Evolutionary conservation across 1,284 basidiomycete genomes (phyloP).

Genomic region (Acaromyces ingoldii): DNA sequence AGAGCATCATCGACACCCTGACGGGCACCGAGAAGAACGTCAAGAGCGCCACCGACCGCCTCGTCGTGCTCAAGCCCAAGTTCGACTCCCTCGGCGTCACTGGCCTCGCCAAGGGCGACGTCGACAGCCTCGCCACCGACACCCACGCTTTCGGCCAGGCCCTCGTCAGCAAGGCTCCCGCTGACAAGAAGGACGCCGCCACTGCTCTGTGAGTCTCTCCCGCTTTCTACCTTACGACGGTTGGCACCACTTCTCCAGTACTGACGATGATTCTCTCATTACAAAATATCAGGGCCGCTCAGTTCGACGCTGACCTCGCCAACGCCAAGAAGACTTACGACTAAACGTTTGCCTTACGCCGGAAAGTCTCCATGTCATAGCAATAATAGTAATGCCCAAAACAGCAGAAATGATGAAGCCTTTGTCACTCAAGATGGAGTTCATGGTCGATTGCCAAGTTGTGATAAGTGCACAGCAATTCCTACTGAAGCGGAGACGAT

Average conservation of each 20-base stretch:
- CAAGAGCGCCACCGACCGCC: constrained; percentile 7
- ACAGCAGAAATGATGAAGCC: too few species aligned
- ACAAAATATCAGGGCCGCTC: not conserved
- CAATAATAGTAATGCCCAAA: too few species aligned
- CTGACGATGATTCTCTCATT: not conserved
- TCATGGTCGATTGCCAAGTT: too few species aligned
- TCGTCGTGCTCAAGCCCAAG: constrained; percentile 6
- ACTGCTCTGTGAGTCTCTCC: not conserved
- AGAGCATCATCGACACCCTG: constrained; percentile 8
- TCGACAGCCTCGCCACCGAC: constrained; percentile 8
- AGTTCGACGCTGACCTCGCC: constrained; percentile 1
- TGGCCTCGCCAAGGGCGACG: constrained; percentile 8
- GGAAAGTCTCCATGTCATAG: too few species aligned
- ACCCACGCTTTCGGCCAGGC: constrained; percentile 9
- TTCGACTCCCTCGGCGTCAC: constrained; percentile 11
- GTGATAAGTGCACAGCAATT: too few species aligned
- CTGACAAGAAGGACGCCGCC: not conserved
- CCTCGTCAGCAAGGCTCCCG: constrained; percentile 8
- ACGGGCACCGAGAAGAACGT: constrained; percentile 12
- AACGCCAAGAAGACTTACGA: not conserved
- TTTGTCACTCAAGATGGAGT: too few species aligned
- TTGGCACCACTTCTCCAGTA: not conserved
- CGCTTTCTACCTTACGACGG: not conserved
- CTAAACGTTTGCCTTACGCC: too few species aligned
- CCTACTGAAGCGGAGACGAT: too few species aligned